Base-by-base conservation (phyloP, 352 stramenopile genomes). In the Phytopythium boreale region DNA sequence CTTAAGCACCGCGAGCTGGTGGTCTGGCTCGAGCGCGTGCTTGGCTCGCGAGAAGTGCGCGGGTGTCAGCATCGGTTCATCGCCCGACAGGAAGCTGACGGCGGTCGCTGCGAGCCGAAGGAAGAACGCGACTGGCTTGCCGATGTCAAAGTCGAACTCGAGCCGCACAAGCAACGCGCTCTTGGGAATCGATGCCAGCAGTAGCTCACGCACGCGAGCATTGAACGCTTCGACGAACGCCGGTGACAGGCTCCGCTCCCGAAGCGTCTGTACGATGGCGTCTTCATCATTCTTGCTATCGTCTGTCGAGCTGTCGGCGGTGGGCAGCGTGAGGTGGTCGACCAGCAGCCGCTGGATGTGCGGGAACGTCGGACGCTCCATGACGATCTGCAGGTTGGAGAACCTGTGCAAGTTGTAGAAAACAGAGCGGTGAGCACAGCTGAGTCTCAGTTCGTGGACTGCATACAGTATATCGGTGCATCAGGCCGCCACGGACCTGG, bases 351-450 rank as follows among this genome's bases (percentile, higher is more conserved):
- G 58, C 60, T 77, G 75, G 56, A 89, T 75, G 24, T 83, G 66
- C 17, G 70, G 52, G 39, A 95, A 91, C 1, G 78, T 75, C 4
- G 76, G 81, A 0, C 84, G 70, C 1, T 80, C 78, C 20, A 93
- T 68, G 55, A 93, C 71, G 61, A 95, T 87, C 59, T 95, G 87
- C 36, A 92, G 72, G 59, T 83, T 92, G 9, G 87, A 95, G 62
- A 95, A 95, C 46, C 86, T 90, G 39, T 22, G 27, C 20, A 34
- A 56, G 19, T 9, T 15, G 20, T 17, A 31, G 7, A 8, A n/a
- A n/a, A 17, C 43, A 49, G 34, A 39, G 34, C 34, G 34, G 1
- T 39, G 34, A 17, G 43, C 5, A 24, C 19, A 22, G 19, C 11
- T 50, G 20, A 50, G 15, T 47, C 15, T 0, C 20, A 4, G 41